Percentiles rank a stretch among this genome's conserved stretches.
Conservation (phyloP, 768 basidiomycete genomes). For the Cubamyces lactineus region DNA sequence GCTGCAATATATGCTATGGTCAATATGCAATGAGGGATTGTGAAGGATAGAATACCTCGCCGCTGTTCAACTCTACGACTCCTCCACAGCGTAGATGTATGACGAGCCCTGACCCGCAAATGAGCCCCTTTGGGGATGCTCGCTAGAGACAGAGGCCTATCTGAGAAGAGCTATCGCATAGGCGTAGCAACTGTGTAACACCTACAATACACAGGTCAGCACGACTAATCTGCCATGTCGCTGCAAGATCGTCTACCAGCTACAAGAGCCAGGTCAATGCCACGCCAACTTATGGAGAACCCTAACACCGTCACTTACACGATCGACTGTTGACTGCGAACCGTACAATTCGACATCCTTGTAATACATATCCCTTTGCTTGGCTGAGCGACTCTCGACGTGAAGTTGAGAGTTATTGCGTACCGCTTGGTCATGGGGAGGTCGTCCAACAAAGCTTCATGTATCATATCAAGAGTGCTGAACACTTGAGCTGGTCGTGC, state of each 20-base stretch:
- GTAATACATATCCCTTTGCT: constrained; percentile 94
- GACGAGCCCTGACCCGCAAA: constrained; percentile 66
- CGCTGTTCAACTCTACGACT: constrained; percentile 50
- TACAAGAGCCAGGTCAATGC: constrained; percentile 36
- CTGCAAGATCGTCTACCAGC: constrained; percentile 90
- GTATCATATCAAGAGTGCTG: constrained; percentile 65
- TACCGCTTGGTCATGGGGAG: constrained; percentile 43
- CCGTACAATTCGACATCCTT: constrained; percentile 80
- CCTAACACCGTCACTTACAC: constrained; percentile 42
- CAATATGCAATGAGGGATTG: background rate
- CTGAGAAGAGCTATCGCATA: background rate
- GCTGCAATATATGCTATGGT: constrained; percentile 44
- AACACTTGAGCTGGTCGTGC: constrained; percentile 63
- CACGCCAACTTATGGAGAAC: background rate
- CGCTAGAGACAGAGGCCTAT: constrained; percentile 50
- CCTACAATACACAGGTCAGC: constrained; percentile 80
- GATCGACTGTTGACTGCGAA: constrained; percentile 77
- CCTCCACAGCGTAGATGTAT: constrained; percentile 64
- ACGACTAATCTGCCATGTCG: constrained; percentile 73
- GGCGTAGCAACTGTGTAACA: background rate
- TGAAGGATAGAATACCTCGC: constrained; percentile 50
- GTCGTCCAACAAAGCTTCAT: constrained; percentile 60
- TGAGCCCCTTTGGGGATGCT: constrained; percentile 87
- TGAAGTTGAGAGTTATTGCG: background rate
- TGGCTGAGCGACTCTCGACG: constrained; percentile 73